Evolutionary conservation across 257 asterid species (phyloP), one percentile per base, ranked within the genome.

Genomic region (Coffea eugenioides): DNA sequence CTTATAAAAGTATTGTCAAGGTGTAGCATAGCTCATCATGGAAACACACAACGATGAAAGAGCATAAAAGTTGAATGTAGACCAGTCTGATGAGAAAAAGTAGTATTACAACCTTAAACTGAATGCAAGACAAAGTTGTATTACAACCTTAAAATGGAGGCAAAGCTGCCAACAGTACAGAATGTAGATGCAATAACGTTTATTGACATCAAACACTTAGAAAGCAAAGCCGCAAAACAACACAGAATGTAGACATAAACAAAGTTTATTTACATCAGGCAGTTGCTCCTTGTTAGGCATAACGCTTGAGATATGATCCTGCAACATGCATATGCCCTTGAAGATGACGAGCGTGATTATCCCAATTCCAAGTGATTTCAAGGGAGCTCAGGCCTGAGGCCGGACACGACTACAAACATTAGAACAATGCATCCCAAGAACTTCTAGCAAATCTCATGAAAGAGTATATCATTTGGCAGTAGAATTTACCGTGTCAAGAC

Each of bases 401-500:
- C 77, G 73, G 65, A 71, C 7, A 74, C 12, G 69, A 54, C 15
- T 67, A 21, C 71, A 31, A 27, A 23, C 27, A 18, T 10, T 15
- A 43, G 18, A 73, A 77, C 27, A 48, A 54, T 71, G 20, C 71
- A 67, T 14, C 15, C 71, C 20, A 4, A 67, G 23, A 14, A 13
- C n/a, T 67, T 4, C 27, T 59, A n/a, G 68, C 20, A 43, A 41
- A 71, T 46, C 39, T 67, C 1, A 56, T 31, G 56, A 15, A 3
- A 70, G 74, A 31, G 59, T 7, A 31, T 31, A 21, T 65, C 34
- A 31, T 23, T 41, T 21, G 48, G 10, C 16, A 15, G 20, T 13
- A 51, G 54, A 36, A 21, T 21, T 61, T 89, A 89, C 93, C 91
- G 62, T 39, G 43, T 39, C 3, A 39, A 39, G 5, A 39, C 43